Evolutionary conservation across 129 eudicot species (phyloP).

Genomic region (Flaveria robusta): DNA sequence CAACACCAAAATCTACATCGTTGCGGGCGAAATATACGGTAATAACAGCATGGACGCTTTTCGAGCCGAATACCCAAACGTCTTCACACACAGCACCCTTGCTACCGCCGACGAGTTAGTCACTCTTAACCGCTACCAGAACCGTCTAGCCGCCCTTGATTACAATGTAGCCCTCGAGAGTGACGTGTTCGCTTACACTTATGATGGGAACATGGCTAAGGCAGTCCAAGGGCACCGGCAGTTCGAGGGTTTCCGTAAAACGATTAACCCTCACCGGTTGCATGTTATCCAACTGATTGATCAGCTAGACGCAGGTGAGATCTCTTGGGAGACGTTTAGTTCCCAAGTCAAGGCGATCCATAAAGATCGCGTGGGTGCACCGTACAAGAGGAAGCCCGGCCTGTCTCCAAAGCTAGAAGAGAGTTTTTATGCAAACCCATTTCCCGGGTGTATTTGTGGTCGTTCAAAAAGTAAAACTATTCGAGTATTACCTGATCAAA

Average conservation of each 20-base stretch:
- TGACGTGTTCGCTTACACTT: slow-evolving; percentile 74
- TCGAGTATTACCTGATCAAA: slow-evolving; percentile 19
- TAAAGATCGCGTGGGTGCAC: slow-evolving; percentile 66
- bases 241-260: slow-evolving; percentile 79
- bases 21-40: slow-evolving; percentile 88
- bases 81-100: slow-evolving; percentile 67
- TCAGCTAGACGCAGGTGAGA: slow-evolving; percentile 51
- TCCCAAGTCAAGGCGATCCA: slow-evolving; percentile 60
- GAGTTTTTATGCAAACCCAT: slow-evolving; percentile 92
- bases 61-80: slow-evolving; percentile 64
- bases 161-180: slow-evolving; percentile 81
- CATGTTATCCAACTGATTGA: slow-evolving; percentile 67
- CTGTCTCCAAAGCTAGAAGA: slow-evolving; percentile 71
- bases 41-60: slow-evolving; percentile 68
- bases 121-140: slow-evolving; percentile 60
- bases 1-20: slow-evolving; percentile 69
- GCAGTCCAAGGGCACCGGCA: slow-evolving; percentile 86
- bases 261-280: slow-evolving; percentile 80
- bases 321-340: slow-evolving; percentile 71
- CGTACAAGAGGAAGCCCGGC: slow-evolving; percentile 54
- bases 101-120: slow-evolving; percentile 65
- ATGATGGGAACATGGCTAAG: slow-evolving; percentile 98
- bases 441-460: slow-evolving; percentile 80
- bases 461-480: slow-evolving; percentile 33
- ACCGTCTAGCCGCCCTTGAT: slow-evolving; percentile 89